Evolutionary conservation across 306 rosid species (phyloP).

Genomic region (Prunus davidiana): DNA sequence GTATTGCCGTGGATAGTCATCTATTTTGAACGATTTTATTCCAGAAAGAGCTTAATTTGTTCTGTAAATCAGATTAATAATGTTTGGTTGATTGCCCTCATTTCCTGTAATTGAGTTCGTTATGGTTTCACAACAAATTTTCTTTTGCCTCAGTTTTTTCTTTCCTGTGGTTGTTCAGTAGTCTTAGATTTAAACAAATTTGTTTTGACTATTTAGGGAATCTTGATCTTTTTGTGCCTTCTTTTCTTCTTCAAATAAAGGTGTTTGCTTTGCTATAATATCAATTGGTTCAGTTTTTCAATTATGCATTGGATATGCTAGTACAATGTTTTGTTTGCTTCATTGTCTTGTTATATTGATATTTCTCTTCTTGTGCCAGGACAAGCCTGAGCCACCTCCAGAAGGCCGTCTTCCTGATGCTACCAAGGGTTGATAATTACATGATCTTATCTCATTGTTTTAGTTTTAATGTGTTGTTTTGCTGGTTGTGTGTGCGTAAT

Average conservation of each 20-base stretch:
- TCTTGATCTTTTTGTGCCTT: neutral
- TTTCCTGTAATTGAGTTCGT: neutral
- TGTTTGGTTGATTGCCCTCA: neutral
- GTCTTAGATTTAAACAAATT: neutral
- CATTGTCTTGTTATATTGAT: neutral
- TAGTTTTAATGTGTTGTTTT: too few species aligned
- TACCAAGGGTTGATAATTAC: slow-evolving; percentile 47
- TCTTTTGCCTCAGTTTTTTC: neutral
- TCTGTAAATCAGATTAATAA: too few species aligned
- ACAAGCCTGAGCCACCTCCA: slow-evolving; percentile 73
- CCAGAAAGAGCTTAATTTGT: neutral
- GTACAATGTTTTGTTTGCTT: neutral
- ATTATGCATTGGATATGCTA: neutral
- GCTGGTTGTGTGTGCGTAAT: too few species aligned
- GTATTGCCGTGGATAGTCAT: neutral
- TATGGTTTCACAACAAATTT: too few species aligned
- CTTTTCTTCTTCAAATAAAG: neutral
- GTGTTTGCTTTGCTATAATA: neutral
- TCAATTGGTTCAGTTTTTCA: neutral
- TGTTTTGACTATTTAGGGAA: neutral
- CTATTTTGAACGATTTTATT: neutral
- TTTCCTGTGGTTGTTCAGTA: neutral
- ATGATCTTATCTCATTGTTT: neutral
- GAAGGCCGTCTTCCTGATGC: slow-evolving; percentile 98
- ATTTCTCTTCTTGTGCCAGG: slow-evolving; percentile 31